A percentile compares a stretch with the other conserved stretches of the same genome.
Evolutionary conservation across 371 early-diverging fungal genomes (phyloP).

Genomic region (Mucor piriformis): DNA sequence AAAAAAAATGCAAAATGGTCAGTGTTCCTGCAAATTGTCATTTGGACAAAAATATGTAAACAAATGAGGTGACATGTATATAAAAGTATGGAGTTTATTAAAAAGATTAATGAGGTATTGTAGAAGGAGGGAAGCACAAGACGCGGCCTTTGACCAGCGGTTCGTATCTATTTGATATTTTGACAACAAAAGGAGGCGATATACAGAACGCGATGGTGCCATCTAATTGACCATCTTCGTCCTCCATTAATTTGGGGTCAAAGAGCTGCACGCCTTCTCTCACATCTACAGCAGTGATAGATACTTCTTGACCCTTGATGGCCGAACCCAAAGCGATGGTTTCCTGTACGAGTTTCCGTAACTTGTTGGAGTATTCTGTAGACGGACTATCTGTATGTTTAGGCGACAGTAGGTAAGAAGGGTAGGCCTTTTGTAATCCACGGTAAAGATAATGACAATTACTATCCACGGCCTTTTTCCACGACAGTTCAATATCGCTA

Average conservation of each 20-base stretch:
- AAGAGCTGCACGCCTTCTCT: constrained; percentile 40
- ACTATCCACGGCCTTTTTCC: constrained; percentile 18
- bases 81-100: too few relatives aligned
- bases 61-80: too few relatives aligned
- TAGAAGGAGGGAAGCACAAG: constrained; percentile 25
- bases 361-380: constrained; percentile 32
- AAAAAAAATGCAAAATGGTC: too few relatives aligned
- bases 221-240: constrained; percentile 36
- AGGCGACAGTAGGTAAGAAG: constrained; percentile 19
- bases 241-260: constrained; percentile 42
- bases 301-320: constrained; percentile 52
- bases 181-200: constrained; percentile 50
- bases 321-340: constrained; percentile 41
- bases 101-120: too few relatives aligned
- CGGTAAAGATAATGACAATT: constrained; percentile 45
- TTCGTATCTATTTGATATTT: constrained; percentile 22
- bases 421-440: constrained; percentile 45
- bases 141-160: constrained; percentile 50
- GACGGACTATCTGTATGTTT: not conserved
- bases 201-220: constrained; percentile 50
- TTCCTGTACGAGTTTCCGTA: constrained; percentile 39
- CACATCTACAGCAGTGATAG: constrained; percentile 40
- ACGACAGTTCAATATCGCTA: constrained; percentile 13
- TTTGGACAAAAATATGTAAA: too few relatives aligned
- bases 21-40: too few relatives aligned